Percentiles rank a stretch among this genome's conserved stretches.
Evolutionary conservation across 768 basidiomycete genomes (phyloP).

Genomic region (Lentinus brumalis): DNA sequence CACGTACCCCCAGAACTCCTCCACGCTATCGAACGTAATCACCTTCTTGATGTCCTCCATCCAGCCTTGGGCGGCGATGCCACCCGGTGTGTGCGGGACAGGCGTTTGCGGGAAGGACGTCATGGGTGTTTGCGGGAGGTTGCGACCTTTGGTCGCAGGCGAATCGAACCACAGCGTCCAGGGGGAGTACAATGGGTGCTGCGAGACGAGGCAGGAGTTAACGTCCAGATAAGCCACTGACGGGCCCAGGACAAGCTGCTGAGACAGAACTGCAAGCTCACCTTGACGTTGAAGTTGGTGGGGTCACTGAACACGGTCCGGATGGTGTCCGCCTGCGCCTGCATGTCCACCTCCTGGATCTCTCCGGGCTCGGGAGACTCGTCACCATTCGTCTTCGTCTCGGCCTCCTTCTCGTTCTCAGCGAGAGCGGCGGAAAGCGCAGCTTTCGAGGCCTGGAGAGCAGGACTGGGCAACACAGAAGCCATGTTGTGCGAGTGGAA

Average conservation of each 20-base stretch:
- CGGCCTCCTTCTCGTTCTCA: conserved; percentile 44
- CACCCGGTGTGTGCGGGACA: conserved; percentile 70
- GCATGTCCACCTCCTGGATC: conserved; percentile 86
- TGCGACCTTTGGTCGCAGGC: conserved; percentile 86
- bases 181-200: conserved; percentile 93
- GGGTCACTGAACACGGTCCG: conserved; percentile 94
- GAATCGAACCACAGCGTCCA: conserved; percentile 99
- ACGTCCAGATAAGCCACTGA: background rate
- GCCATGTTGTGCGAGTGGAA: conserved; percentile 12
- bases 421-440: conserved; percentile 75
- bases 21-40: conserved; percentile 93
- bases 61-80: conserved; percentile 84
- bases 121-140: conserved; percentile 81
- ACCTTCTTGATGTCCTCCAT: conserved; percentile 99
- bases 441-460: conserved; percentile 77
- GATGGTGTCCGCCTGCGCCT: conserved; percentile 78
- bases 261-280: conserved; percentile 31
- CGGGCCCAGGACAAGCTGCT: background rate
- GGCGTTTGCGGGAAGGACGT: conserved; percentile 83
- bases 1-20: conserved; percentile 98
- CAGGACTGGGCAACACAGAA: conserved; percentile 54
- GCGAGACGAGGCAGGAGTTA: background rate
- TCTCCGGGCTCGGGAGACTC: conserved; percentile 69
- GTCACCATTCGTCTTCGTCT: conserved; percentile 37
- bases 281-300: conserved; percentile 95